phyloP scores from a whole-genome alignment of 441 rosid species.

The Capsella rubella region DNA sequence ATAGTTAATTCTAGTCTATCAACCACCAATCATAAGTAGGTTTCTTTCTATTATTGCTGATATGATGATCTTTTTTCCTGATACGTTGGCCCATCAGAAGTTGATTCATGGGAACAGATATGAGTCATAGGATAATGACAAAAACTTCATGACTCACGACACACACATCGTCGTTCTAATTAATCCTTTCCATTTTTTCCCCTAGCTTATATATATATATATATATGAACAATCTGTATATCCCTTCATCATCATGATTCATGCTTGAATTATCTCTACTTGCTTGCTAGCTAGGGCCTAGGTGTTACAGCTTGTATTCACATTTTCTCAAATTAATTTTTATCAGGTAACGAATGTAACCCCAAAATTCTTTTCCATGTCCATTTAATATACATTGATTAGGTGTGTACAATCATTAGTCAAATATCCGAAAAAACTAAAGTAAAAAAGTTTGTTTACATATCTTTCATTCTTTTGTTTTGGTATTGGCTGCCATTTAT shows the following conservation, averaged over 20 bases:
- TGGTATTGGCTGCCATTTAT: conserved; percentile 4
- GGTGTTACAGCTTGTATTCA: conserved; percentile 2
- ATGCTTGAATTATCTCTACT: conserved; percentile 35
- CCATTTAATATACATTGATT: not conserved
- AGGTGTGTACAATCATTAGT: not conserved
- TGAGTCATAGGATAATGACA: conserved; percentile 39
- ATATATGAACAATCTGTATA: not conserved
- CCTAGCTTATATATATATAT: no score
- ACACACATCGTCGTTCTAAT: conserved; percentile 36
- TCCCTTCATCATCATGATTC: conserved; percentile 7
- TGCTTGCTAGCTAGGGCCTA: not conserved
- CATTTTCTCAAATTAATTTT: no score
- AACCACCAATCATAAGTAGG: conserved; percentile 10
- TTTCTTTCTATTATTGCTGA: conserved; percentile 28
- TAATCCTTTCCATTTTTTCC: not conserved
- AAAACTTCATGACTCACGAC: conserved; percentile 34
- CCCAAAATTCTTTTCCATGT: conserved; percentile 3
- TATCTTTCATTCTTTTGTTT: not conserved
- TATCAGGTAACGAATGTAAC: not conserved
- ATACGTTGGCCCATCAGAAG: conserved; percentile 18
- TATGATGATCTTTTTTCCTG: not conserved
- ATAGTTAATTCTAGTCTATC: no score
- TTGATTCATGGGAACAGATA: conserved; percentile 24
- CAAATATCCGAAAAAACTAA: no score
- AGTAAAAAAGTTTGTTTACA: not conserved